Base-by-base conservation (phyloP, 208 protist species). In the Trypanosoma rangeli region DNA sequence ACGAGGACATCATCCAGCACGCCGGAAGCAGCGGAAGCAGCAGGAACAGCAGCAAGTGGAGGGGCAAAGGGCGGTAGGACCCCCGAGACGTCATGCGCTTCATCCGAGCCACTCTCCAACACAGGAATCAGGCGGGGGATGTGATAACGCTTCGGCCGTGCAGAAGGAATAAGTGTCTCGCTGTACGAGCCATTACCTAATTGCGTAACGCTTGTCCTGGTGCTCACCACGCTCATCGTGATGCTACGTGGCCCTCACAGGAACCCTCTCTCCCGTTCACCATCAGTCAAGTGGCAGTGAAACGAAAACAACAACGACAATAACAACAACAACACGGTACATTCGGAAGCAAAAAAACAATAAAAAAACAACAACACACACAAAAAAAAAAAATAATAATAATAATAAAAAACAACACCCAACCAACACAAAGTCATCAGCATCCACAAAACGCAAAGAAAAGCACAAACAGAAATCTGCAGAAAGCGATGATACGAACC, bases 111-210 rank as follows among this genome's bases (percentile, higher is more conserved):
- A 37, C 50, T 35, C 18, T 49, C 68, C 15, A 73, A 48, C 20
- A 65, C 50, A 12, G 68, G 68, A 73, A 52, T 52, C 50, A 73
- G 33, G 10, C 59, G 59, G 35, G 37, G 46, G 9, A 73, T 73
- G 13, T 26, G 8, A n/a, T 52, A 16, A 42, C 58, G 68, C 39
- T 42, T 1, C 37, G 48, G 15, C 16, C 24, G 20, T 28, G 0
- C 20, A 8, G 31, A 13, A 16, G 59, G 68, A 22, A 73, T 39
- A 22, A 26, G 13, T 29, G 42, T 24, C 29, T 73, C 68, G 52
- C 50, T 73, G 35, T 66, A 73, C 24, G 48, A 57, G 5, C 28
- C 50, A 59, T 24, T 49, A 1, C 44, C 44, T n/a, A 22, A 61
- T 9, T 58, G 64, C 12, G 64, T 67, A 4, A 53, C 13, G n/a